These are phyloP conservation scores for Zea luxurians DNA, from an alignment of 176 grass and related monocot genomes.

Conservation along the genomic window DNA sequence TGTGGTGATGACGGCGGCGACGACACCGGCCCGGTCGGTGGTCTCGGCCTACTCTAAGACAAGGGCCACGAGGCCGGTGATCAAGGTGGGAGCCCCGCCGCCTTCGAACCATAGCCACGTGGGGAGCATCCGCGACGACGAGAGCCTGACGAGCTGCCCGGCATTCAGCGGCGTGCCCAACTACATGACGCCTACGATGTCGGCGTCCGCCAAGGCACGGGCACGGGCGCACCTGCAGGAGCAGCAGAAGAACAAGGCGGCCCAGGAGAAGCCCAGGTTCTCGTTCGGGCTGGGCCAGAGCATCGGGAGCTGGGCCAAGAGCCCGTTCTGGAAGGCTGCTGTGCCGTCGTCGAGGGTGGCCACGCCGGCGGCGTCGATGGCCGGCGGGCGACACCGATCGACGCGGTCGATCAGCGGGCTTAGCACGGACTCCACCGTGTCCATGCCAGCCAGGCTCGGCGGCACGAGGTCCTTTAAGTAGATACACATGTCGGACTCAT, in stretches of 20 bases:
- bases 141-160: constrained; percentile 90
- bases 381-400: constrained; percentile 54
- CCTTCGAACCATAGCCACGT: neutral
- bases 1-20: constrained; percentile 26
- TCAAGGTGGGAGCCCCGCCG: constrained; percentile 3
- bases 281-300: constrained; percentile 64
- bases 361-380: constrained; percentile 52
- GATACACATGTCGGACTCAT: neutral
- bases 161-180: constrained; percentile 66
- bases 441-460: constrained; percentile 66
- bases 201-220: constrained; percentile 78
- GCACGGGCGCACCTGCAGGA: constrained; percentile 35
- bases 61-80: constrained; percentile 18
- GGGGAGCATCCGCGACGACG: constrained; percentile 60
- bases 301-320: constrained; percentile 62
- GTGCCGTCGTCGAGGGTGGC: constrained; percentile 33
- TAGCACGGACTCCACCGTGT: constrained; percentile 82
- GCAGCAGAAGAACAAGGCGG: constrained; percentile 38
- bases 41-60: constrained; percentile 38
- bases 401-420: constrained; percentile 62
- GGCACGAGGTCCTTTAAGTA: constrained; percentile 68
- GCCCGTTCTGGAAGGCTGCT: constrained; percentile 59
- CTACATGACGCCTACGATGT: constrained; percentile 92
- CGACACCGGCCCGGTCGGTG: constrained; percentile 50
- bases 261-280: constrained; percentile 66